These are phyloP conservation scores for Quercus mongolica DNA, from an alignment of 306 rosid genomes.

Conservation along the genomic window DNA sequence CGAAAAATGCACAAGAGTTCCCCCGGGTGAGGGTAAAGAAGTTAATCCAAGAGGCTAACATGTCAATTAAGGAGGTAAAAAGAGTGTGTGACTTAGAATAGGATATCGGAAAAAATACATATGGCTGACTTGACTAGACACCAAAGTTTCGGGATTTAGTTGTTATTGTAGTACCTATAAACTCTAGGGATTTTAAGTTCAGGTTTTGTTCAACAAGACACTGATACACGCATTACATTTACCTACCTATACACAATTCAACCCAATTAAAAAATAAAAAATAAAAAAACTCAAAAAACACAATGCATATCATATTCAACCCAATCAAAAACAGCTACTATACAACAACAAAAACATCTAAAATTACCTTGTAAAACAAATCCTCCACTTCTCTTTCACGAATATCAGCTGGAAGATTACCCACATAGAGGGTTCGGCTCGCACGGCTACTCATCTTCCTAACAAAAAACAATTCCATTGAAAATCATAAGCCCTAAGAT, in stretches of 20 bases:
- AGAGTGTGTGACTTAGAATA: too few relatives aligned
- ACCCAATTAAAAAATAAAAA: neutral
- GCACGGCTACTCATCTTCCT: slow-evolving; percentile 83
- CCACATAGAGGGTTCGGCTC: slow-evolving; percentile 91
- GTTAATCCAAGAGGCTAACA: too few relatives aligned
- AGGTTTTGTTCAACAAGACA: neutral
- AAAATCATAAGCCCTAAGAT: neutral
- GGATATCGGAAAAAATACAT: too few relatives aligned
- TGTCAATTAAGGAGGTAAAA: too few relatives aligned
- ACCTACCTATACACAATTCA: neutral
- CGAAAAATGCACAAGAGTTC: too few relatives aligned
- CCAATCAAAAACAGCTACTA: neutral
- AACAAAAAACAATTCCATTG: neutral
- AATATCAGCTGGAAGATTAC: slow-evolving; percentile 96
- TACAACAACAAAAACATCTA: neutral
- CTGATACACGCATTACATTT: neutral
- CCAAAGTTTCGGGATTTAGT: too few relatives aligned
- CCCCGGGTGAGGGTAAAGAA: too few relatives aligned
- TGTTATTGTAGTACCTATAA: neutral
- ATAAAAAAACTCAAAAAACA: neutral
- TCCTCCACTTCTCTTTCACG: slow-evolving; percentile 99
- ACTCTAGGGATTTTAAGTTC: neutral
- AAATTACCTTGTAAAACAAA: slow-evolving; percentile 76
- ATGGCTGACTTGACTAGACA: too few relatives aligned
- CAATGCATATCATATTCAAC: neutral